Evolutionary conservation across 331 rosid species (phyloP).

Genomic region (Acacia pycnantha): DNA sequence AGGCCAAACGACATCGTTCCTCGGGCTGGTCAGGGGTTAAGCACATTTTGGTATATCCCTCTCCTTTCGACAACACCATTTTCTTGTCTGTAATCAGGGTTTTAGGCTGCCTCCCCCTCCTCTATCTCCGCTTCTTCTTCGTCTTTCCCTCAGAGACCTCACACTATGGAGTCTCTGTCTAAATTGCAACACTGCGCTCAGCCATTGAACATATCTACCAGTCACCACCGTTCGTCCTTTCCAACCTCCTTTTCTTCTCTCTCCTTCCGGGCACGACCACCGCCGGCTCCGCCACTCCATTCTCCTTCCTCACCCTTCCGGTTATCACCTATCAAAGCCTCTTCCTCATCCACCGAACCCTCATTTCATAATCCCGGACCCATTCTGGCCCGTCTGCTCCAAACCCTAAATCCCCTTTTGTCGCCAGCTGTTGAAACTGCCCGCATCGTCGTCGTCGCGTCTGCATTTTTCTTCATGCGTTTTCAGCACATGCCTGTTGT

Average conservation of each 20-base stretch:
- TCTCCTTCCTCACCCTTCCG: slow-evolving; percentile 27
- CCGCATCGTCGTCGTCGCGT: slow-evolving; percentile 62
- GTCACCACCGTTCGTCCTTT: slow-evolving; percentile 43
- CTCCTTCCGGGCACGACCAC: slow-evolving; percentile 38
- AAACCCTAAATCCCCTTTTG: slow-evolving; percentile 45
- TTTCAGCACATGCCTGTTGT: slow-evolving; percentile 50
- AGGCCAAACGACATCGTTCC: background rate
- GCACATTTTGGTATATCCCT: background rate
- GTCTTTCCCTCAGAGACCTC: background rate
- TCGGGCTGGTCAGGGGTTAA: background rate
- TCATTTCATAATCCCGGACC: background rate
- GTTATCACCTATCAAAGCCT: slow-evolving; percentile 38
- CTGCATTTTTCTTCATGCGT: slow-evolving; percentile 74
- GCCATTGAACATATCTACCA: slow-evolving; percentile 49
- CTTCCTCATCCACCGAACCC: slow-evolving; percentile 18
- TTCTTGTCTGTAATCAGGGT: slow-evolving; percentile 25
- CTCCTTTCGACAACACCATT: background rate
- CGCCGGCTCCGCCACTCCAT: slow-evolving; percentile 16
- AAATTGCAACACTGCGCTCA: slow-evolving; percentile 42
- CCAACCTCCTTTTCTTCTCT: slow-evolving; percentile 43
- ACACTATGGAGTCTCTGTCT: slow-evolving; percentile 57
- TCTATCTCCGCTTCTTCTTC: background rate
- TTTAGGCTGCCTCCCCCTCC: slow-evolving; percentile 22
- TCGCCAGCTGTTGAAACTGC: slow-evolving; percentile 52
- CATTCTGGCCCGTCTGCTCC: slow-evolving; percentile 12